Conservation (phyloP, 352 stramenopile species). For the Phytophthora pistaciae region DNA sequence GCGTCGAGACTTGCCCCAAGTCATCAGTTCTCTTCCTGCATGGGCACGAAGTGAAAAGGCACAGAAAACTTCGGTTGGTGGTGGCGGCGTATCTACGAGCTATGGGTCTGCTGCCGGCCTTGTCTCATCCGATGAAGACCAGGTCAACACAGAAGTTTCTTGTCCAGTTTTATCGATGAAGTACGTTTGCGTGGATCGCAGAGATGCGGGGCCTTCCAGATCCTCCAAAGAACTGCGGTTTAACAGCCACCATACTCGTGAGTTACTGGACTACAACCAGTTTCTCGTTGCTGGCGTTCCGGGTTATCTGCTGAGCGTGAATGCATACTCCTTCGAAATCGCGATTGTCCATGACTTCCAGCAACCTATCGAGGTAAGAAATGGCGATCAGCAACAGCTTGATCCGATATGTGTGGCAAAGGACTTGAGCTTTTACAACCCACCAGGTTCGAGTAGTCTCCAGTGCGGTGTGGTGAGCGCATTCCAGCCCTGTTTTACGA, state of each 20-base stretch:
- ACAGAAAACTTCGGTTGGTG: constrained; percentile 22
- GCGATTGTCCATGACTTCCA: constrained; percentile 69
- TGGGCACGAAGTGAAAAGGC: constrained; percentile 68
- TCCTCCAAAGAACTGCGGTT: constrained; percentile 35
- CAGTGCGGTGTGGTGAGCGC: constrained; percentile 67
- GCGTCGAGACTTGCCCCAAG: constrained; percentile 58
- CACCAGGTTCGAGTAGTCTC: constrained; percentile 15
- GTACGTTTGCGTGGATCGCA: constrained; percentile 51
- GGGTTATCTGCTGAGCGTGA: constrained; percentile 61
- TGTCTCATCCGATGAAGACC: constrained; percentile 1
- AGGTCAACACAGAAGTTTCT: constrained; percentile 43
- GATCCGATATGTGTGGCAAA: constrained; percentile 60
- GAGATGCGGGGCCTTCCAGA: background rate
- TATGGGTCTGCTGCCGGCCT: constrained; percentile 4
- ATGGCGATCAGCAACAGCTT: background rate
- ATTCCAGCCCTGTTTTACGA: constrained; percentile 77
- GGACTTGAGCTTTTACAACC: constrained; percentile 60
- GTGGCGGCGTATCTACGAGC: background rate
- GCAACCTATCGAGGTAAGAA: background rate
- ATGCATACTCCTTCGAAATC: constrained; percentile 78
- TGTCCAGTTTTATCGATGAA: constrained; percentile 56
- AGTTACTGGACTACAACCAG: constrained; percentile 62
- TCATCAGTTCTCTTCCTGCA: constrained; percentile 73
- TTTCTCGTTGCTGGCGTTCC: constrained; percentile 62
- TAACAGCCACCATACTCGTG: constrained; percentile 57